Evolutionary conservation across 2,329 filamentous ascomycete species (phyloP), one percentile per base, ranked within the genome.

Genomic region (Arthrobotrys conoides): DNA sequence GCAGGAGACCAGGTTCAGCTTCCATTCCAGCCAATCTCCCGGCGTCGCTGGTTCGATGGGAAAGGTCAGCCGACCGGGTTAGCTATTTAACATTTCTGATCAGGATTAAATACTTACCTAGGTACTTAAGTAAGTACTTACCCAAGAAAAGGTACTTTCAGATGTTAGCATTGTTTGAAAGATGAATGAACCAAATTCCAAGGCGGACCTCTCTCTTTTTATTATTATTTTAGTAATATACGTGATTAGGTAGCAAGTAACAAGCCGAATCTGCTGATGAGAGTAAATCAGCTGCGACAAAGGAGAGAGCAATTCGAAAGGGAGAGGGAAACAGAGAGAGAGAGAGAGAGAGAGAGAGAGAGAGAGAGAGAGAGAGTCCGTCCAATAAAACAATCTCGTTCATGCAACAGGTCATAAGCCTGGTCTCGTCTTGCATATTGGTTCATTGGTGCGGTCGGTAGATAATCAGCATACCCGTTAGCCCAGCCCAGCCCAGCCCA

Each of bases 341-440:
- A n/a, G n/a, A n/a, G n/a, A n/a, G n/a, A n/a, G n/a, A n/a, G n/a
- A n/a, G n/a, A n/a, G n/a, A n/a, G n/a, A n/a, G n/a, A n/a, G n/a
- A n/a, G n/a, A n/a, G n/a, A n/a, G n/a, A n/a, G n/a, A n/a, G n/a
- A n/a, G n/a, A n/a, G n/a, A n/a, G n/a, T n/a, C n/a, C n/a, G n/a
- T n/a, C n/a, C n/a, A n/a, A n/a, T n/a, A n/a, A n/a, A n/a, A n/a
- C n/a, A n/a, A n/a, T n/a, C n/a, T n/a, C n/a, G n/a, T n/a, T n/a
- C 75, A 72, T 78, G 75, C 75, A 78, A 72, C 51, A 78, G 75
- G 75, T 77, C 73, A 77, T 77, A 77, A 71, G 75, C 67, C 75
- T 18, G 73, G 6, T 3, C 27, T 30, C 27, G 27, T 66, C 67
- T 78, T 78, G 67, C 68, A 78, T 71, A 66, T 63, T 59, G 18